phyloP scores from a whole-genome alignment of 306 rosid genomes.

The Cicer yamashitae region DNA sequence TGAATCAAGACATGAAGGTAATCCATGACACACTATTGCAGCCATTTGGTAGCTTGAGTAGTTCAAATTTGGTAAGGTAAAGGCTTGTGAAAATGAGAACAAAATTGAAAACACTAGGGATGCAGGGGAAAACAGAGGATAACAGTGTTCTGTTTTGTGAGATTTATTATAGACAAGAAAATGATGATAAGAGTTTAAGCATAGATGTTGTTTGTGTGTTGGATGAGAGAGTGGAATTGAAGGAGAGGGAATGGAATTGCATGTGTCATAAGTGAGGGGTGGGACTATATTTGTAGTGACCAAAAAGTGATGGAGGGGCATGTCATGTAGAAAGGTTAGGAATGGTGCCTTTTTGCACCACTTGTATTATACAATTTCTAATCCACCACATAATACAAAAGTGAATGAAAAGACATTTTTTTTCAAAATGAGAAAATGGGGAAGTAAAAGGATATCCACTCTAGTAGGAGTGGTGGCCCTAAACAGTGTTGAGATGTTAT shows the following conservation, averaged over 20 bases:
- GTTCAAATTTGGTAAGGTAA: not conserved
- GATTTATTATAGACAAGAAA: not conserved
- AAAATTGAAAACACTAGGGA: not conserved
- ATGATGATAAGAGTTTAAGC: not conserved
- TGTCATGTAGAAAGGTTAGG: constrained; percentile 43
- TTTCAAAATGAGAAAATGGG: not conserved
- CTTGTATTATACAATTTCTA: constrained; percentile 54
- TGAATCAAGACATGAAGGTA: constrained; percentile 63
- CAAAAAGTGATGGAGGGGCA: constrained; percentile 43
- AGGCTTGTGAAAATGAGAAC: too few species aligned
- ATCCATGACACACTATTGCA: constrained; percentile 65
- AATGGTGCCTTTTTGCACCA: constrained; percentile 53
- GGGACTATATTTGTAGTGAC: constrained; percentile 77
- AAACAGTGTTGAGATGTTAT: too few species aligned
- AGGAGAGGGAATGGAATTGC: constrained; percentile 30
- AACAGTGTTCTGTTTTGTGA: constrained; percentile 38
- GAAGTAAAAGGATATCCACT: constrained; percentile 20
- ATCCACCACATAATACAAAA: constrained; percentile 45
- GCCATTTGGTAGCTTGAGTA: constrained; percentile 56
- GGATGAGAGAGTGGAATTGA: not conserved
- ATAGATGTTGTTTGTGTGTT: constrained; percentile 19
- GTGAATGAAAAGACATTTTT: constrained; percentile 20
- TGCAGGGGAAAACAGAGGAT: constrained; percentile 33
- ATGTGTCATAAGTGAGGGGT: constrained; percentile 50
- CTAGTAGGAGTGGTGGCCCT: too few species aligned